Base-by-base conservation (phyloP, 805 yeast genomes). In the Pichia gijzeniarum region DNA sequence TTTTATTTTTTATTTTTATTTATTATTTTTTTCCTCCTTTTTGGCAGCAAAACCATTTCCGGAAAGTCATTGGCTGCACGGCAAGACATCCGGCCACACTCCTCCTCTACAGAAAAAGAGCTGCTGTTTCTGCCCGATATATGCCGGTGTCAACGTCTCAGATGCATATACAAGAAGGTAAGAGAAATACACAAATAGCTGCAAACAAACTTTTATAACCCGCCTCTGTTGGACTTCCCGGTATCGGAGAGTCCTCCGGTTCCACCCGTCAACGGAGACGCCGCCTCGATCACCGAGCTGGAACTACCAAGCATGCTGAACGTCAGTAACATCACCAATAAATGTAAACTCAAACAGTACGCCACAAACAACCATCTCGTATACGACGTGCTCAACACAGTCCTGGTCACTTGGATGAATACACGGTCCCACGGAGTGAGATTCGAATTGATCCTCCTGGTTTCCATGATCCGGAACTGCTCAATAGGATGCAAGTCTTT, bases 401-500 rank as follows among this genome's bases (percentile, higher is more conserved):
- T 75, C 52, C 86, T 72, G 1, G 95, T 82, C 49, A 85, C 71
- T 47, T 80, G 77, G 48, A 80, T 77, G 52, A 82, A 84, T n/a
- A 85, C 64, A 48, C 95, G 72, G 55, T 93, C 97, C 46, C 85
- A 59, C 2, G 93, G 85, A 2, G 90, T 80, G 61, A 89, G 70
- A 40, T 77, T 74, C 7, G 89, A 78, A 41, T 75, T 73, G 39
- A 85, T 81, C 53, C 95, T 71, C 55, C 83, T 88, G 31, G 84
- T 77, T 59, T 88, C 96, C 51, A 79, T 69, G 38, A 80, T 74
- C 55, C 95, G 76, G 64, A 91, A 86, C 56, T 79, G 84, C 53
- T 85, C 91, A 49, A 89, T 78, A 28, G 96, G 95, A 54, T 88
- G 89, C 38, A 88, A 67, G 40, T 81, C 82, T 42, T 82, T 80